Evolutionary conservation across 2,329 filamentous ascomycete species (phyloP).

Genomic region (Beauveria sp.): DNA sequence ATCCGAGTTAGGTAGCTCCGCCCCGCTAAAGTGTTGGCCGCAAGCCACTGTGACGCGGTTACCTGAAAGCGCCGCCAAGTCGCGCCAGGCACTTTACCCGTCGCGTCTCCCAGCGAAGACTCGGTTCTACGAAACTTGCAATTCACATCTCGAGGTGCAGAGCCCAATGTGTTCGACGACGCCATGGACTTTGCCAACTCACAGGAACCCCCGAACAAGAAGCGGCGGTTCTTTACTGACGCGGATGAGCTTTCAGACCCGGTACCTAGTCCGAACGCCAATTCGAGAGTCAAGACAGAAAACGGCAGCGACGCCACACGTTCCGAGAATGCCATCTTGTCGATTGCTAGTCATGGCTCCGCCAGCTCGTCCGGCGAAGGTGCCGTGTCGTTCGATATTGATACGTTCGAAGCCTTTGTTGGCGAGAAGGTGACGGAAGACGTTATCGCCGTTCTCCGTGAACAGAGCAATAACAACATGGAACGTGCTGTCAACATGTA

Average conservation of each 20-base stretch:
- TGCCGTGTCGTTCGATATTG: constrained; percentile 42
- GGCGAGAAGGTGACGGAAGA: constrained; percentile 46
- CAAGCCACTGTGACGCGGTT: constrained; percentile 22
- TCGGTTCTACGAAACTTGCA: background rate
- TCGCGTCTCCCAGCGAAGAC: constrained; percentile 30
- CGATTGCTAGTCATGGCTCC: background rate
- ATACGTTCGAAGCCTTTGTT: constrained; percentile 51
- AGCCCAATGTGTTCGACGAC: constrained; percentile 11
- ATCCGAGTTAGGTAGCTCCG: background rate
- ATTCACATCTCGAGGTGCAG: constrained; percentile 7
- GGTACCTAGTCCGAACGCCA: background rate
- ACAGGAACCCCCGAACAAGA: constrained; percentile 39
- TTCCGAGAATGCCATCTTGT: constrained; percentile 6
- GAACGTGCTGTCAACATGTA: constrained; percentile 62
- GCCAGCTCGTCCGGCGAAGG: constrained; percentile 18
- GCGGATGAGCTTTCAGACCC: constrained; percentile 22
- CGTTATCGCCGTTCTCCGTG: constrained; percentile 41
- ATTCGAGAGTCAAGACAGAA: constrained; percentile 9
- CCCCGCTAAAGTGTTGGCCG: constrained; percentile 3
- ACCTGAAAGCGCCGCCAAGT: constrained; percentile 33
- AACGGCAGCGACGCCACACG: constrained; percentile 11
- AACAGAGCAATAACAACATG: constrained; percentile 48
- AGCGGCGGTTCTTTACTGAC: constrained; percentile 31
- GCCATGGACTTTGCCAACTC: constrained; percentile 33
- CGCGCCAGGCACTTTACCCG: constrained; percentile 21